A percentile compares a stretch with the other conserved stretches of the same genome.
phyloP scores from a whole-genome alignment of 2,329 filamentous ascomycete species.

The Penicillium sp. region DNA sequence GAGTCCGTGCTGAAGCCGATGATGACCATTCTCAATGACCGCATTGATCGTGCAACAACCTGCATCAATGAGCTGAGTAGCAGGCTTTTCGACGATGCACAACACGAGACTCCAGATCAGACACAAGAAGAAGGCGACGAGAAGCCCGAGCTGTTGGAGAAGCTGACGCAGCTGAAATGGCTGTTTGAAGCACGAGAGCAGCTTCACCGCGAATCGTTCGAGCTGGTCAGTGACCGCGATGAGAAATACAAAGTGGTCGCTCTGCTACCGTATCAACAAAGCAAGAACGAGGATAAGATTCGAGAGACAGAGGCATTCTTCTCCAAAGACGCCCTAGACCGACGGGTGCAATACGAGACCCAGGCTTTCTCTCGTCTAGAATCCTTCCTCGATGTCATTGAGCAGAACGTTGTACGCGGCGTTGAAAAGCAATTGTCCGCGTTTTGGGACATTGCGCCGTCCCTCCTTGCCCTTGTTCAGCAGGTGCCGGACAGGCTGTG shows the following conservation, averaged over 20 bases:
- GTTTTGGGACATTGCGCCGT: constrained; percentile 96
- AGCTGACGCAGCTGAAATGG: constrained; percentile 92
- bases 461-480: constrained; percentile 70
- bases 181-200: constrained; percentile 90
- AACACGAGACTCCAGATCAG: constrained; percentile 66
- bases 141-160: constrained; percentile 86
- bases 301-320: constrained; percentile 78
- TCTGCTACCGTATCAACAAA: constrained; percentile 70
- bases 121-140: constrained; percentile 94
- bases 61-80: constrained; percentile 70
- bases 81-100: constrained; percentile 67
- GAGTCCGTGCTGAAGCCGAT: constrained; percentile 75
- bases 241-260: constrained; percentile 81
- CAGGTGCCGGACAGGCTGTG: constrained; percentile 60
- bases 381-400: constrained; percentile 71
- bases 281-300: constrained; percentile 70
- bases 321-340: constrained; percentile 66
- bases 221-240: constrained; percentile 78
- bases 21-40: constrained; percentile 70
- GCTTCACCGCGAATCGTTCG: constrained; percentile 77
- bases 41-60: constrained; percentile 66
- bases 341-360: constrained; percentile 64
- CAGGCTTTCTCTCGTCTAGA: constrained; percentile 68
- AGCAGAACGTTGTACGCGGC: constrained; percentile 77
- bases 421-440: constrained; percentile 88